These are phyloP conservation scores for Xylaria bambusicola DNA, from an alignment of 495 filamentous ascomycete genomes.

Conservation along the genomic window DNA sequence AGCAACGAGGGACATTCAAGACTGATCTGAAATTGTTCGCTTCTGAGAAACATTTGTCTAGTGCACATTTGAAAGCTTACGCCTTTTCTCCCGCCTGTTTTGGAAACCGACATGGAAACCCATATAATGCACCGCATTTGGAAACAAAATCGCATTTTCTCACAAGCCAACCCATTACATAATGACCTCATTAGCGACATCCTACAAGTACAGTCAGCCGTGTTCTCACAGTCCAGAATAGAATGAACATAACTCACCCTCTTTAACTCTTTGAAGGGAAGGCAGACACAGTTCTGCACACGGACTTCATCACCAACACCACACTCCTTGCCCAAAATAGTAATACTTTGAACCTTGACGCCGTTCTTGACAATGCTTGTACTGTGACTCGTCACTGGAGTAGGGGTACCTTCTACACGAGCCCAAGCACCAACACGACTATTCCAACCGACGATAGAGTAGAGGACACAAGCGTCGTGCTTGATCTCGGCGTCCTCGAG, in stretches of 20 bases:
- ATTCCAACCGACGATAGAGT: constrained; percentile 96
- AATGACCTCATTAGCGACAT: constrained; percentile 93
- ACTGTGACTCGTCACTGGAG: constrained; percentile 82
- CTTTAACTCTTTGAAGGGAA: constrained; percentile 99
- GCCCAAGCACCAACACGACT: constrained; percentile 97
- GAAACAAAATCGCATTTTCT: neutral
- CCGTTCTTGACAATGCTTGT: constrained; percentile 97
- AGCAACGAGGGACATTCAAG: neutral
- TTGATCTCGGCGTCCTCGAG: constrained; percentile 94
- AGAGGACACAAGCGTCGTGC: constrained; percentile 94
- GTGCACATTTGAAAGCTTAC: constrained; percentile 5
- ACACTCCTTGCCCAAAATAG: constrained; percentile 96
- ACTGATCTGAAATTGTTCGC: constrained; percentile 10
- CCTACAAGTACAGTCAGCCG: constrained; percentile 54
- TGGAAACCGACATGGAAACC: constrained; percentile 6
- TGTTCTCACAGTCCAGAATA: neutral
- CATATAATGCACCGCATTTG: neutral
- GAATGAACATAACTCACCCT: constrained; percentile 62
- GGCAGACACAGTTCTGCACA: constrained; percentile 96
- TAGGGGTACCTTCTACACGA: constrained; percentile 94
- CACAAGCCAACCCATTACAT: constrained; percentile 62
- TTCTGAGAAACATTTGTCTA: constrained; percentile 11
- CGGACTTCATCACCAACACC: constrained; percentile 91
- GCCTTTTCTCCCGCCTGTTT: neutral
- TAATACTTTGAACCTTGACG: constrained; percentile 98